phyloP scores from a whole-genome alignment of 2,329 filamentous ascomycete species.

The Colletotrichum sansevieriae region DNA sequence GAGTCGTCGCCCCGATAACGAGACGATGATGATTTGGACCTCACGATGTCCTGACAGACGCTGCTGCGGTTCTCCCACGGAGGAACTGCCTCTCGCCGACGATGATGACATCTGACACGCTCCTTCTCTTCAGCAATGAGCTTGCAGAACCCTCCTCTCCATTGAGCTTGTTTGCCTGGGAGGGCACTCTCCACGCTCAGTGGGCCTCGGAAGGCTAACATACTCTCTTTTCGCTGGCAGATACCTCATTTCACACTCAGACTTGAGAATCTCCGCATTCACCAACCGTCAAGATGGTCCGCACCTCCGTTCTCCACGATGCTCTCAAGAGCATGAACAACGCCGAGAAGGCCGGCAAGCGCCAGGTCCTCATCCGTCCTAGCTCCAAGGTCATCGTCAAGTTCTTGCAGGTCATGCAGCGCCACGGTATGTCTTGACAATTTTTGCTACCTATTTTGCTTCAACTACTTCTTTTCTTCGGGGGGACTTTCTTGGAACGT shows the following conservation, averaged over 20 bases:
- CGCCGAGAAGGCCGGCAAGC: slow-evolving; percentile 99
- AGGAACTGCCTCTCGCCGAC: slow-evolving; percentile 40
- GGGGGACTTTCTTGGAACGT: slow-evolving; percentile 9
- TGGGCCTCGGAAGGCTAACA: slow-evolving; percentile 74
- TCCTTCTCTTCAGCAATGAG: slow-evolving; percentile 73
- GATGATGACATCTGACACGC: slow-evolving; percentile 65
- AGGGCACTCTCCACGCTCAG: slow-evolving; percentile 79
- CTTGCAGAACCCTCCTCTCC: slow-evolving; percentile 76
- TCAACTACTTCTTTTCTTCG: slow-evolving; percentile 12
- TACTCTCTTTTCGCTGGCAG: slow-evolving; percentile 58
- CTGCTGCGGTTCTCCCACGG: neutral
- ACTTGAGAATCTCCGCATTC: slow-evolving; percentile 82
- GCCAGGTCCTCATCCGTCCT: slow-evolving; percentile 97
- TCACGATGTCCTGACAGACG: slow-evolving; percentile 28
- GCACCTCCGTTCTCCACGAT: slow-evolving; percentile 99
- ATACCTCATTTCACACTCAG: slow-evolving; percentile 74
- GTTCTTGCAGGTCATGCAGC: slow-evolving; percentile 99
- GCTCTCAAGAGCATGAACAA: slow-evolving; percentile 99
- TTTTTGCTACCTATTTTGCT: neutral
- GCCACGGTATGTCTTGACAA: slow-evolving; percentile 84
- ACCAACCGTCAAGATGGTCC: slow-evolving; percentile 90
- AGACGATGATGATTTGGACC: slow-evolving; percentile 20
- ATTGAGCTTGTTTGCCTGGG: slow-evolving; percentile 51
- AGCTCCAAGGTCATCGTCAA: slow-evolving; percentile 99
- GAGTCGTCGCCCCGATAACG: slow-evolving; percentile 45